phyloP scores from a whole-genome alignment of 352 stramenopile species.

The Phytophthora chlamydospora region DNA sequence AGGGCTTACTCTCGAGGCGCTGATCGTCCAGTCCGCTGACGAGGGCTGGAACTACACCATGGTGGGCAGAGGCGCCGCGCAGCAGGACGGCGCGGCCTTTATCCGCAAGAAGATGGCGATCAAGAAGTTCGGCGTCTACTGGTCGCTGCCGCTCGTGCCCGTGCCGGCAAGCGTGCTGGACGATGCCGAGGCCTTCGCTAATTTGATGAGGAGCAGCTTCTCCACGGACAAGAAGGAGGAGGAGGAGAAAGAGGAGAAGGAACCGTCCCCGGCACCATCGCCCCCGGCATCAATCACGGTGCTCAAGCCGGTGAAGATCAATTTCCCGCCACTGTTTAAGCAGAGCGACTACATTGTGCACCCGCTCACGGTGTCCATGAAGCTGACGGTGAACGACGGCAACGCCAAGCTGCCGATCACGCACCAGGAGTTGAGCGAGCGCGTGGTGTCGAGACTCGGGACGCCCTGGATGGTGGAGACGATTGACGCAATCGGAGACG shows the following conservation, averaged over 20 bases:
- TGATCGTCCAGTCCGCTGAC: conserved; percentile 86
- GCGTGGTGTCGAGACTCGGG: conserved; percentile 73
- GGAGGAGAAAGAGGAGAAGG: conserved; percentile 7
- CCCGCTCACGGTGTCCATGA: conserved; percentile 78
- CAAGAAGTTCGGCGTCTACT: conserved; percentile 84
- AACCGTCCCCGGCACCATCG: conserved; percentile 5
- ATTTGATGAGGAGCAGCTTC: conserved; percentile 77
- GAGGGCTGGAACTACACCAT: conserved; percentile 86
- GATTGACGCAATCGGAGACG: conserved; percentile 73
- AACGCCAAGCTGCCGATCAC: conserved; percentile 79
- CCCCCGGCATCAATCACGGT: conserved; percentile 5
- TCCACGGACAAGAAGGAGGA: conserved; percentile 12
- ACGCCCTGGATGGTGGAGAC: conserved; percentile 83
- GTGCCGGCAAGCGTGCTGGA: conserved; percentile 52
- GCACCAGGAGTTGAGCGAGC: conserved; percentile 75
- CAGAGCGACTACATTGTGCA: conserved; percentile 71
- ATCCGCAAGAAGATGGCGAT: conserved; percentile 86
- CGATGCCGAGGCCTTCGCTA: conserved; percentile 64
- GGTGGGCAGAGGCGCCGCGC: conserved; percentile 55
- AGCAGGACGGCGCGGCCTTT: conserved; percentile 36
- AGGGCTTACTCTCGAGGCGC: conserved; percentile 75
- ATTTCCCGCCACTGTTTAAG: conserved; percentile 45
- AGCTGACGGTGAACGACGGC: conserved; percentile 83
- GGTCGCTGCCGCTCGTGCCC: conserved; percentile 59
- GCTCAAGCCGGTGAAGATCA: conserved; percentile 10